Evolutionary conservation across 1,284 basidiomycete genomes (phyloP).

Genomic region (Chondrostereum purpureum): DNA sequence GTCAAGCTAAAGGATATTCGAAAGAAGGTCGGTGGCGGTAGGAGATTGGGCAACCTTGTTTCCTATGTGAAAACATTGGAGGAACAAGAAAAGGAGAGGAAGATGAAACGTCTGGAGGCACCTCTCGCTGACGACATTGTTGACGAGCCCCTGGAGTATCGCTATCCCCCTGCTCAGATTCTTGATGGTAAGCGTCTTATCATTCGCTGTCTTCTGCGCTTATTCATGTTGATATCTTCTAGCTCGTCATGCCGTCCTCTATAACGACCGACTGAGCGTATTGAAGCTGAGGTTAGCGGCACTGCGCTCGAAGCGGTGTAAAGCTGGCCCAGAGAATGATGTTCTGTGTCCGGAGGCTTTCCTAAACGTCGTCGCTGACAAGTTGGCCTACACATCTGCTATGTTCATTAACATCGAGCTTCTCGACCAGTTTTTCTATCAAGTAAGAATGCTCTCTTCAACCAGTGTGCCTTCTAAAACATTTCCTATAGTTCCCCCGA

Average conservation of each 20-base stretch:
- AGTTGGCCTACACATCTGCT: conserved; percentile 91
- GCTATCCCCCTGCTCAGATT: conserved; percentile 86
- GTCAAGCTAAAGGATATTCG: conserved; percentile 80
- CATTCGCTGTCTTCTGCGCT: conserved; percentile 9
- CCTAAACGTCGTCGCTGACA: conserved; percentile 94
- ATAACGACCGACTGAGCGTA: conserved; percentile 75
- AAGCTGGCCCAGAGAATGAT: conserved; percentile 78
- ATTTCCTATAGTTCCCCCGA: conserved; percentile 74
- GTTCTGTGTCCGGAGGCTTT: conserved; percentile 95
- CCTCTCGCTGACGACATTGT: conserved; percentile 35
- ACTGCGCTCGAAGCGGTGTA: conserved; percentile 85
- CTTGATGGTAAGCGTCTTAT: conserved; percentile 72
- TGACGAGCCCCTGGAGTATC: conserved; percentile 59
- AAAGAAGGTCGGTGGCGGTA: conserved; percentile 79
- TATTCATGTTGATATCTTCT: conserved; percentile 8
- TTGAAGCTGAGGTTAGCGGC: conserved; percentile 82
- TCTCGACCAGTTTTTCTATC: conserved; percentile 97
- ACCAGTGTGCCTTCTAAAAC: conserved; percentile 5
- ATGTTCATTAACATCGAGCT: conserved; percentile 99
- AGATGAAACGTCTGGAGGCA: conserved; percentile 33
- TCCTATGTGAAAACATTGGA: conserved; percentile 82
- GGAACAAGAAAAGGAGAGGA: conserved; percentile 71
- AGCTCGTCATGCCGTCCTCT: conserved; percentile 91
- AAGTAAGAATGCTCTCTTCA: conserved; percentile 40
- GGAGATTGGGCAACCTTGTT: conserved; percentile 75